Evolutionary conservation across 2,329 filamentous ascomycete species (phyloP).

Genomic region (Aspergillus flavus): DNA sequence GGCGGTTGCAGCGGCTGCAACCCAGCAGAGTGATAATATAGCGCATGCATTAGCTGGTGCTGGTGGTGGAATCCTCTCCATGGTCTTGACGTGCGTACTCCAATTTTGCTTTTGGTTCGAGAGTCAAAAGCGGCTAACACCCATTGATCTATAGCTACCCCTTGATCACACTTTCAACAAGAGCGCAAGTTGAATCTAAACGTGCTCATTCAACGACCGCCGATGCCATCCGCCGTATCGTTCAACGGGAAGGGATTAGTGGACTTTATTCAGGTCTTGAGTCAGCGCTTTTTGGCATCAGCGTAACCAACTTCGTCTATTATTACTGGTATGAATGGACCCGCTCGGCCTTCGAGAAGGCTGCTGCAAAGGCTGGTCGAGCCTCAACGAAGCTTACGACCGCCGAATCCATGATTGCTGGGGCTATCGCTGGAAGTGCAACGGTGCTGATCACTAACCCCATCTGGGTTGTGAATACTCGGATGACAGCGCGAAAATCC

Average conservation of each 20-base stretch:
- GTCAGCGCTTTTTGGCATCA: conserved; percentile 94
- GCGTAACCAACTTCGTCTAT: conserved; percentile 98
- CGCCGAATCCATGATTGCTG: conserved; percentile 90
- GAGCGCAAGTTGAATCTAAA: conserved; percentile 96
- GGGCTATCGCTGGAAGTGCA: conserved; percentile 87
- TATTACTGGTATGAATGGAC: conserved; percentile 99
- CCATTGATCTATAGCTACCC: conserved; percentile 69
- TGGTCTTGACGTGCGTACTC: conserved; percentile 78
- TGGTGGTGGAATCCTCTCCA: conserved; percentile 90
- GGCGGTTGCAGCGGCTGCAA: conserved; percentile 55
- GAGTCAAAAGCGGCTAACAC: conserved; percentile 6
- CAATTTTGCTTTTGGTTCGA: conserved; percentile 7
- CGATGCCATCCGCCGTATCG: conserved; percentile 79
- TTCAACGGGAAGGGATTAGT: conserved; percentile 84
- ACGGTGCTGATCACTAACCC: conserved; percentile 97
- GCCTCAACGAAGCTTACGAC: conserved; percentile 83
- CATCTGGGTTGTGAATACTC: conserved; percentile 98
- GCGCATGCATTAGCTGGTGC: conserved; percentile 91
- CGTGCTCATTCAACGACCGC: conserved; percentile 84
- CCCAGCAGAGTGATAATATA: conserved; percentile 93
- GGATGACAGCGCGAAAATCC: conserved; percentile 90
- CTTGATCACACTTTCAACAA: conserved; percentile 93
- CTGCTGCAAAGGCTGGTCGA: conserved; percentile 72
- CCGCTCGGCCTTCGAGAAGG: conserved; percentile 76
- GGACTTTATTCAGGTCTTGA: conserved; percentile 93